Evolutionary conservation across 2,329 filamentous ascomycete species (phyloP), one percentile per base, ranked within the genome.

Genomic region (Pseudogymnoascus sp.): DNA sequence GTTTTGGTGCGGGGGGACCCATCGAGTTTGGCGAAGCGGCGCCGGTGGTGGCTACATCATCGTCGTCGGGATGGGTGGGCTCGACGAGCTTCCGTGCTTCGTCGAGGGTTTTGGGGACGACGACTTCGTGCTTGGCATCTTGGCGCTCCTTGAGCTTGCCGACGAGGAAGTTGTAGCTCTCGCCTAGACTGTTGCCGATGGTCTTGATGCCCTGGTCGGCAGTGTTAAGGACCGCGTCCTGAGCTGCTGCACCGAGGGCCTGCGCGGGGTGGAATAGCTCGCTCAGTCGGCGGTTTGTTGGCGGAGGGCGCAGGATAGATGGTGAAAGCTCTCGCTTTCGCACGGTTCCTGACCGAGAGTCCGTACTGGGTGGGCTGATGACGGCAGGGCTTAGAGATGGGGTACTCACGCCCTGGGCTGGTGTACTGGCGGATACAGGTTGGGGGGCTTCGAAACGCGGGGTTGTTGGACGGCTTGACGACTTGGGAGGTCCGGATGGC

Each of bases 171-270:
- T 92, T 94, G 76, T 97, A 95, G 72, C 92, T 97, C 70, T 91
- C 92, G 64, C 93, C 92, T 3, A 97, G 79, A 58, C 91, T 95
- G 70, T 84, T 92, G 65, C 93, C 90, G 67, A 99, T 96, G 36
- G 87, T 95, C 72, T 97, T 96, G 66, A 97, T 80, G 1, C 92
- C 84, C 72, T 96, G 92, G 71, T 99, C 94, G 9, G 94, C 94
- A 0, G 91, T 92, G 68, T 84, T 92, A 64, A 96, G 84, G 25
- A 96, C 86, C 1, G 90, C 89, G 72, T 96, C 93, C 64, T 90
- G 90, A 45, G 91, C 91, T 33, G 87, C 89, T 64, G 89, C 89
- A 62, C 97, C 82, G 2, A 90, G 89, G 70, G 89, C 90, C 0
- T 91, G 86, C 41, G 92, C 90, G 0, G 90, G 87, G 72, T 94